phyloP scores from a whole-genome alignment of 306 rosid genomes.

The Lathyrus oleraceus region DNA sequence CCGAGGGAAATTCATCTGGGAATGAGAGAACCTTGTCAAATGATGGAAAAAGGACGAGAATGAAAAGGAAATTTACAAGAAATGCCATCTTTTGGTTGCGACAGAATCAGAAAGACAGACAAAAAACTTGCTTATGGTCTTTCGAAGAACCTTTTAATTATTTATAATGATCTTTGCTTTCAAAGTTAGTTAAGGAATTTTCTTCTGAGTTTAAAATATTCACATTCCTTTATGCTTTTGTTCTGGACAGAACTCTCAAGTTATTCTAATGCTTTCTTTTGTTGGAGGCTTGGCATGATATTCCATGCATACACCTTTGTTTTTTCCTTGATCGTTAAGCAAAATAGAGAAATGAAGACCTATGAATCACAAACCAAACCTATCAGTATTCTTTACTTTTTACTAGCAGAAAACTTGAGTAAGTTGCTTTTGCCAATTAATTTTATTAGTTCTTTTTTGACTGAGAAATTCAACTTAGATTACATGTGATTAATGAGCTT shows the following conservation, averaged over 20 bases:
- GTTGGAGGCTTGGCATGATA: constrained; percentile 45
- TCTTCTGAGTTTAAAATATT: constrained; percentile 39
- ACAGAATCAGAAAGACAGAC: constrained; percentile 31
- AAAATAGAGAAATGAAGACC: neutral
- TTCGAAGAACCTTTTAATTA: constrained; percentile 33
- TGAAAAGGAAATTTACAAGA: constrained; percentile 43
- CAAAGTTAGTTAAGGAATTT: constrained; percentile 35
- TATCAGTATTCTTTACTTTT: constrained; percentile 39
- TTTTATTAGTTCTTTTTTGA: neutral
- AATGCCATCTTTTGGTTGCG: constrained; percentile 48
- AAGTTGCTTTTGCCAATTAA: constrained; percentile 15
- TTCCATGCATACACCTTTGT: constrained; percentile 36
- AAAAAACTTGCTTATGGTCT: constrained; percentile 21
- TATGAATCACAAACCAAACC: constrained; percentile 2
- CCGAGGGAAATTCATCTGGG: constrained; percentile 42
- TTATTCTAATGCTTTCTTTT: constrained; percentile 67
- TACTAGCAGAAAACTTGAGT: constrained; percentile 11
- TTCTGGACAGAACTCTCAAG: constrained; percentile 41
- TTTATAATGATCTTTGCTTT: constrained; percentile 40
- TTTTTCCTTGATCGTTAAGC: neutral
- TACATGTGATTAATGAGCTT: neutral
- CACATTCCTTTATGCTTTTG: constrained; percentile 53
- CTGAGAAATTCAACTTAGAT: neutral
- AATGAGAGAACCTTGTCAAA: constrained; percentile 34
- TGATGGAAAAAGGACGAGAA: constrained; percentile 44